Conservation (phyloP, 208 protist genomes). For the Trypanosoma platydactyli region DNA sequence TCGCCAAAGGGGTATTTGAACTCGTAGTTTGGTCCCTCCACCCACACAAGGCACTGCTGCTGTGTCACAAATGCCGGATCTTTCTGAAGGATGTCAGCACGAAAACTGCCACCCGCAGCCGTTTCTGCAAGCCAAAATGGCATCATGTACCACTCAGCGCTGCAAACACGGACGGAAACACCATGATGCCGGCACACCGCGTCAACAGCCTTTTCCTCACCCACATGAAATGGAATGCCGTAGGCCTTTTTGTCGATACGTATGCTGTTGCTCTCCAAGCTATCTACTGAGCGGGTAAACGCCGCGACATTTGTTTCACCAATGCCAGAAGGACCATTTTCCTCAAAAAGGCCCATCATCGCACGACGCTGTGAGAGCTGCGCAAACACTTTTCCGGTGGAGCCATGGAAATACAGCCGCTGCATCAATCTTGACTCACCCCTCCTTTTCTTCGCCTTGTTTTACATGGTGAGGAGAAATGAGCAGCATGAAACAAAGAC, state of each 20-base stretch:
- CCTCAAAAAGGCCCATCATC: conserved; percentile 73
- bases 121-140: conserved; percentile 86
- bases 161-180: conserved; percentile 62
- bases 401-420: neutral
- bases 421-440: conserved; percentile 8
- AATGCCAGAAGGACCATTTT: conserved; percentile 18
- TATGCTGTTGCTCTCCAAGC: conserved; percentile 54
- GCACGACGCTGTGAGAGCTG: conserved; percentile 21
- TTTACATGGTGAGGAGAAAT: neutral
- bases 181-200: conserved; percentile 77
- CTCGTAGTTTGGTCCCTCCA: conserved; percentile 81
- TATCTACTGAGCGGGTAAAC: conserved; percentile 68
- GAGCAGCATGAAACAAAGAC: neutral
- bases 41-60: conserved; percentile 79
- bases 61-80: conserved; percentile 77
- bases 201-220: conserved; percentile 73
- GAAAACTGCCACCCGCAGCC: conserved; percentile 68
- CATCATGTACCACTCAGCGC: conserved; percentile 74
- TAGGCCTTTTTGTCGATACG: conserved; percentile 73
- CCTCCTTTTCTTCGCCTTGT: neutral
- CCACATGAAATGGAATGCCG: conserved; percentile 83
- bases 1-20: conserved; percentile 90
- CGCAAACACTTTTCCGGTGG: neutral
- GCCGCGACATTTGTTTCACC: conserved; percentile 39
- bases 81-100: conserved; percentile 75